A percentile compares a stretch with the other conserved stretches of the same genome.
phyloP scores from a whole-genome alignment of 2,329 filamentous ascomycete genomes.

The Nannizziopsis barbatae region DNA sequence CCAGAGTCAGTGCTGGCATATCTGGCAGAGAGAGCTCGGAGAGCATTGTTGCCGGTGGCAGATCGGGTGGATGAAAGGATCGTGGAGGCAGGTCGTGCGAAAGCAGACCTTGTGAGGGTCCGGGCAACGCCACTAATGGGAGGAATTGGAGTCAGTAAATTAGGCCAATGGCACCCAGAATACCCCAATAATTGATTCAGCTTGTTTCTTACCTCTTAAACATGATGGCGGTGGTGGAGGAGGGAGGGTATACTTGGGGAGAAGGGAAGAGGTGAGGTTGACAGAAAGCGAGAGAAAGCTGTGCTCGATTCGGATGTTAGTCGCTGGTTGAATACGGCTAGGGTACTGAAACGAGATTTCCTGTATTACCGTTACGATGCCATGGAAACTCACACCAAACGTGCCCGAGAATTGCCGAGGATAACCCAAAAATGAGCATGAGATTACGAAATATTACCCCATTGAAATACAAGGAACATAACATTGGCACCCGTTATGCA shows the following conservation, averaged over 20 bases:
- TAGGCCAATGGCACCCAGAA: slow-evolving; percentile 3
- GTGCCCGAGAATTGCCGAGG: not conserved
- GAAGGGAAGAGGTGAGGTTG: slow-evolving; percentile 24
- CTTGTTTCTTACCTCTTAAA: slow-evolving; percentile 47
- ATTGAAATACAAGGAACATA: slow-evolving; percentile 1
- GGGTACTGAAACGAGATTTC: slow-evolving; percentile 8
- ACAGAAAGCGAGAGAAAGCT: slow-evolving; percentile 23
- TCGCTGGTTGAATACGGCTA: slow-evolving; percentile 12
- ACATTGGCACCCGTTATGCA: too few species aligned
- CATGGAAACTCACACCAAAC: not conserved
- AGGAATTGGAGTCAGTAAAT: slow-evolving; percentile 16
- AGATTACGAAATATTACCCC: too few species aligned
- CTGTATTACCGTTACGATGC: slow-evolving; percentile 1
- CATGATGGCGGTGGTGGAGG: slow-evolving; percentile 43
- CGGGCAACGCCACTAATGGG: slow-evolving; percentile 51
- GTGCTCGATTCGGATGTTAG: slow-evolving; percentile 15
- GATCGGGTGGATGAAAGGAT: slow-evolving; percentile 43
- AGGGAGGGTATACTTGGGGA: slow-evolving; percentile 30
- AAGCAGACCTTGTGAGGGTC: slow-evolving; percentile 50
- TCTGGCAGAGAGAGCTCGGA: slow-evolving; percentile 49
- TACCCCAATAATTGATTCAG: slow-evolving; percentile 15
- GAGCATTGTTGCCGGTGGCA: slow-evolving; percentile 46
- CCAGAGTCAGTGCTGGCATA: slow-evolving; percentile 50
- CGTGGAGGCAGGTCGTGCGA: slow-evolving; percentile 45
- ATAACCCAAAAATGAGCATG: not conserved